Conservation (phyloP, 371 early-diverging fungal species). For the Mucor sp. region DNA sequence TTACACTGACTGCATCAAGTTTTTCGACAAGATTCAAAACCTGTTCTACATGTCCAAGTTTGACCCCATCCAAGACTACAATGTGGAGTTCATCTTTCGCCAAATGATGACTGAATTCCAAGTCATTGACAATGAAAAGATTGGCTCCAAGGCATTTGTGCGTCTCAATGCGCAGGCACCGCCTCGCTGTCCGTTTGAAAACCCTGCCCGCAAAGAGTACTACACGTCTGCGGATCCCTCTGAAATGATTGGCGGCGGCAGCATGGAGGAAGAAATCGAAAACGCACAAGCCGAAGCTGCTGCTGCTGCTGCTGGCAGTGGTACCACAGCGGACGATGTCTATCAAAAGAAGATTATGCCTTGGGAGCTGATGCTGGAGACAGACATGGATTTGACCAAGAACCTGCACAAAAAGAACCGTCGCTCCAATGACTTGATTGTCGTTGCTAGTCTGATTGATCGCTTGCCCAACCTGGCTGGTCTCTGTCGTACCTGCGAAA, state of each 20-base stretch:
- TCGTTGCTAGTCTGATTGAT: constrained; percentile 62
- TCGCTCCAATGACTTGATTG: constrained; percentile 58
- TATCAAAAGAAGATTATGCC: constrained; percentile 68
- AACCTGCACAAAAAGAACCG: constrained; percentile 38
- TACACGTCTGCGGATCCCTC: constrained; percentile 38
- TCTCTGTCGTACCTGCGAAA: constrained; percentile 66
- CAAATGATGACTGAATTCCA: constrained; percentile 46
- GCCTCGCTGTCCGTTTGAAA: constrained; percentile 35
- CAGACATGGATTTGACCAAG: constrained; percentile 50
- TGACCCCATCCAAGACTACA: constrained; percentile 53
- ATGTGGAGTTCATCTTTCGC: constrained; percentile 63
- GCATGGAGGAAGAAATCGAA: constrained; percentile 2
- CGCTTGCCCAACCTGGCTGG: constrained; percentile 70
- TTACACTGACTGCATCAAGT: constrained; percentile 50
- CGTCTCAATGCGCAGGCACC: constrained; percentile 32
- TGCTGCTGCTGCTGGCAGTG: no score
- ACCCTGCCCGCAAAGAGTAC: constrained; percentile 22
- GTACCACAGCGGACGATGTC: constrained; percentile 22
- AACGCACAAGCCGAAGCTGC: background rate
- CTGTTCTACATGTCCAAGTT: constrained; percentile 56
- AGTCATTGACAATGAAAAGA: constrained; percentile 60
- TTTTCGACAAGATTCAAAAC: constrained; percentile 45
- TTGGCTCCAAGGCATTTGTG: constrained; percentile 48
- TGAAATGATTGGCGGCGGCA: constrained; percentile 33
- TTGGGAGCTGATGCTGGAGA: constrained; percentile 65